These are phyloP conservation scores for Strombidium stylifer DNA, from an alignment of 73 alveolate genomes.

Conservation along the genomic window DNA sequence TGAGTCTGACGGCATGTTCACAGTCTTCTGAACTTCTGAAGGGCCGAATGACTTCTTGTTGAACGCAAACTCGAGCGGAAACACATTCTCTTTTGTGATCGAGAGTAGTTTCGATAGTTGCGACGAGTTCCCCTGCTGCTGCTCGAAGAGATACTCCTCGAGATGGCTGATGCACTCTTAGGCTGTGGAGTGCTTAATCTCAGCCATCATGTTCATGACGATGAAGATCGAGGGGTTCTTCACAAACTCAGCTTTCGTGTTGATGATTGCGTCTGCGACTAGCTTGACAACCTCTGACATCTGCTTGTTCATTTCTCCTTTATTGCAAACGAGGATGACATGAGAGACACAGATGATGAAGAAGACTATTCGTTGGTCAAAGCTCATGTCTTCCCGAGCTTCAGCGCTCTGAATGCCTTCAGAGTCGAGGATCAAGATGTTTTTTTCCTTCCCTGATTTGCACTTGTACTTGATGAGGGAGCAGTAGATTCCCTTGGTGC, in stretches of 20 bases:
- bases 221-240: background rate
- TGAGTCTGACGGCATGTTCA: constrained; percentile 1
- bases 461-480: constrained; percentile 9
- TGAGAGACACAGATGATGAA: constrained; percentile 20
- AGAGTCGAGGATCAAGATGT: constrained; percentile 53
- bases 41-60: too few relatives aligned
- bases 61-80: constrained; percentile 16
- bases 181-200: background rate
- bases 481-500: constrained; percentile 55
- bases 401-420: constrained; percentile 60
- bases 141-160: background rate
- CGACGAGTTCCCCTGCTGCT: background rate
- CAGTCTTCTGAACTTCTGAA: background rate
- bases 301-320: constrained; percentile 19
- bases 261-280: constrained; percentile 11
- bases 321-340: constrained; percentile 17
- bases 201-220: constrained; percentile 14
- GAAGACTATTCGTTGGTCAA: constrained; percentile 60
- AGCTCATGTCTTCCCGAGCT: constrained; percentile 57
- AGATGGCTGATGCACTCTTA: constrained; percentile 1
- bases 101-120: background rate
- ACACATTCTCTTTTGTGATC: constrained; percentile 10
- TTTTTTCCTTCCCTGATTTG: background rate
- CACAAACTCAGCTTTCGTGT: background rate
- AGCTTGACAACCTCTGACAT: constrained; percentile 16